Evolutionary conservation across 768 basidiomycete species (phyloP), one percentile per base, ranked within the genome.

Genomic region (Strobilomyces echinocephalus): DNA sequence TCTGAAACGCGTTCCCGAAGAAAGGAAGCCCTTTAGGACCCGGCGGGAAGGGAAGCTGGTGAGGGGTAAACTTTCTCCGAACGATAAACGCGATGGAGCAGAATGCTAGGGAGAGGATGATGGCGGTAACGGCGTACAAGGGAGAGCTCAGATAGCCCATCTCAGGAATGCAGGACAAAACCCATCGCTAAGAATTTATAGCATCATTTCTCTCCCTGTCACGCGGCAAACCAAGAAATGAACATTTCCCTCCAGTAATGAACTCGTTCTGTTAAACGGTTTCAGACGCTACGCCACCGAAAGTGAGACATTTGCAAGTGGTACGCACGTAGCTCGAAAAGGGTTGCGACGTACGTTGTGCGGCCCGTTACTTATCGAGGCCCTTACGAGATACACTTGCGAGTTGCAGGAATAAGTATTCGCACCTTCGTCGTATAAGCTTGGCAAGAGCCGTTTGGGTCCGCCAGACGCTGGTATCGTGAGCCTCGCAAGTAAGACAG

Each of bases 1-100:
- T 57, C 39, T 64, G 56, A 42, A 63, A 52, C 24, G 60, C 54
- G 30, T 54, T 65, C 11, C 70, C 69, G 35, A 70, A 42, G 16
- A 65, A 26, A 4, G 68, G 70, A 4, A 66, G 48, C 8, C 62
- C 65, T 39, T 57, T 60, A 1, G 69, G 70, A 28, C 69, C 69
- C 2, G 69, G 69, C 20, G 69, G 69, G 5, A 61, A 56, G 33
- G 67, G 48, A 24, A 64, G 54, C 14, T 35, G 53, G n/a, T 58
- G 56, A 35, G 60, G 58, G 0, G 51, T 48, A 28, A 53, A 36
- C 49, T 43, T 61, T 24, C 40, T 59, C 47, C 44, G 50, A 9
- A 46, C 21, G 30, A 49, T 10, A 11, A 33, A 14, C 34, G 35
- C 28, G 31, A 54, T 35, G 21, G 34, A 36, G 46, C 34, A 51